phyloP scores from a whole-genome alignment of 768 basidiomycete genomes.

The Daedaleopsis nitida region DNA sequence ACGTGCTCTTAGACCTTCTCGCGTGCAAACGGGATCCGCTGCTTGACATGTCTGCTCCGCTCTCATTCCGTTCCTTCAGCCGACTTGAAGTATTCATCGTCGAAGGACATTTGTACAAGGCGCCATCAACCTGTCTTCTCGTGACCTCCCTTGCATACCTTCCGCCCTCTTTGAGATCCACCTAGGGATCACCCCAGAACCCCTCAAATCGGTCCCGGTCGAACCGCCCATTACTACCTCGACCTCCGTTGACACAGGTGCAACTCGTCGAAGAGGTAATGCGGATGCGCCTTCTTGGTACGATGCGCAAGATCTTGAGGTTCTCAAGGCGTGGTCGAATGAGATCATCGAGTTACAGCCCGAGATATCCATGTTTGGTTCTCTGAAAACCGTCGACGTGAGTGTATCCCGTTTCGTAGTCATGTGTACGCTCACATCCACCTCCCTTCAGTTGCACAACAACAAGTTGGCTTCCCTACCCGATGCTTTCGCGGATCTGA shows the following conservation, averaged over 20 bases:
- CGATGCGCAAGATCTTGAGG: constrained; percentile 75
- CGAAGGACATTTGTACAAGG: constrained; percentile 46
- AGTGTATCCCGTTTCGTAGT: constrained; percentile 30
- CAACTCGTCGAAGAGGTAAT: constrained; percentile 38
- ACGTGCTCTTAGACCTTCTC: background rate
- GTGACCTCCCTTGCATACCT: constrained; percentile 72
- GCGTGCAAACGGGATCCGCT: background rate
- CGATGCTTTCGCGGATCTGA: constrained; percentile 66
- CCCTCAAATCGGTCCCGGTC: constrained; percentile 62
- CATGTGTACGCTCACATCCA: background rate
- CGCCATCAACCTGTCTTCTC: constrained; percentile 72
- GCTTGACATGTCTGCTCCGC: constrained; percentile 18
- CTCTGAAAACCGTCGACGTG: constrained; percentile 79
- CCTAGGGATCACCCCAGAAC: constrained; percentile 70
- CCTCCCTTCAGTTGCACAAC: constrained; percentile 61
- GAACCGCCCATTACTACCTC: constrained; percentile 55
- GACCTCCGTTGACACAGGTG: constrained; percentile 10
- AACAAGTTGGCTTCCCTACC: constrained; percentile 69
- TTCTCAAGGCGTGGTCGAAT: constrained; percentile 81
- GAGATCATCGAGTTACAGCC: constrained; percentile 78
- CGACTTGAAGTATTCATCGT: constrained; percentile 46
- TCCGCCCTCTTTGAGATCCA: constrained; percentile 81
- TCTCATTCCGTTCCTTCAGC: constrained; percentile 39
- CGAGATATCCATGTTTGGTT: constrained; percentile 84
- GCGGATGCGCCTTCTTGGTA: constrained; percentile 69